Base-by-base conservation (phyloP, 257 asterid genomes). In the Haberlea rhodopensis region DNA sequence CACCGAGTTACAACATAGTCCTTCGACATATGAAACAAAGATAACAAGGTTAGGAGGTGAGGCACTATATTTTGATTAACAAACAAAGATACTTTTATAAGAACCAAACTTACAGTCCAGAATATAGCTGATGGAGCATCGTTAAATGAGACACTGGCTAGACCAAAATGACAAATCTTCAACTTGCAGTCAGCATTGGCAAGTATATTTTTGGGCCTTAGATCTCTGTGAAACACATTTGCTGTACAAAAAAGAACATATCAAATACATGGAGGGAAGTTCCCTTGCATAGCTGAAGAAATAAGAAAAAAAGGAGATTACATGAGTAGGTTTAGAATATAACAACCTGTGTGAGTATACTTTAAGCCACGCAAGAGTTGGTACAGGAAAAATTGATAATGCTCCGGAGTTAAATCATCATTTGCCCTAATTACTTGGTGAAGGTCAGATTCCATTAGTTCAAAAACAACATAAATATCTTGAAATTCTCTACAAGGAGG, bases 1-100 rank as follows among this genome's bases (percentile, higher is more conserved):
- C 98, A 91, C 63, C 96, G 82, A 60, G 96, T 91, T 70, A 96
- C 98, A 62, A 91, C 98, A 73, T 91, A 91, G 79, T 91, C 98
- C 98, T 91, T 79, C 66, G 81, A 65, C 24, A 53, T 69, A 49
- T 29, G 57, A 61, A 70, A 49, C 29, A 51, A 76, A 43, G 57
- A 67, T 46, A 61, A 65, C 57, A 71, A 59, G 27, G 66, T 32
- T 53, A 79, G 76, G 53, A 64, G 52, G 49, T 23, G n/a, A 7
- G 51, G 43, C 20, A 37, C 21, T 18, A 37, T 10, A 49, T 18
- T 29, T 59, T 64, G 20, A 34, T 4, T 46, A 65, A 62, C 27
- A 58, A 29, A 23, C 9, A 29, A 8, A 13, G 53, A 69, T 57
- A 61, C 64, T 20, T 34, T 60, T 45, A 45, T 15, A 66, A 61